Evolutionary conservation across 2,329 filamentous ascomycete genomes (phyloP).

Genomic region (Kalmusia sp.): DNA sequence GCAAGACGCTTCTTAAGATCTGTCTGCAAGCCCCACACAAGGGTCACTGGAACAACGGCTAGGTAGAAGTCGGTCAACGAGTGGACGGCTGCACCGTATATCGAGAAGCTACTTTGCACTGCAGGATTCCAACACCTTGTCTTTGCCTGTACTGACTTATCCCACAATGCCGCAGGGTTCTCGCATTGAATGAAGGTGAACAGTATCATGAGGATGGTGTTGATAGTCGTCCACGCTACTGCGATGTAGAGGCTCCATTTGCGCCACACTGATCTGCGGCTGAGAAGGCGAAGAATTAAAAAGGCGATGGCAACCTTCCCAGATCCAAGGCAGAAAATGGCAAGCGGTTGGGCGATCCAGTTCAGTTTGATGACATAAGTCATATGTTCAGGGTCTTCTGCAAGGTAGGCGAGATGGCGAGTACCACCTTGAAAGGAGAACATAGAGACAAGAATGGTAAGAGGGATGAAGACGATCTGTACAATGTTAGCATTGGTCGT

Average conservation of each 20-base stretch:
- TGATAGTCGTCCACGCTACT: slow-evolving; percentile 19
- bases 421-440: slow-evolving; percentile 23
- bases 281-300: slow-evolving; percentile 26
- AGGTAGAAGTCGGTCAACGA: slow-evolving; percentile 24
- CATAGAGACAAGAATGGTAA: slow-evolving; percentile 20
- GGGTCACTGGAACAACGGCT: slow-evolving; percentile 19
- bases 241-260: slow-evolving; percentile 23
- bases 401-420: slow-evolving; percentile 27
- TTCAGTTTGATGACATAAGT: slow-evolving; percentile 19
- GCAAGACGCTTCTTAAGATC: slow-evolving; percentile 23
- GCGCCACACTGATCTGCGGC: slow-evolving; percentile 19
- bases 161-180: slow-evolving; percentile 24
- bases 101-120: slow-evolving; percentile 26
- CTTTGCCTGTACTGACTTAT: slow-evolving; percentile 11
- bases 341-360: slow-evolving; percentile 26
- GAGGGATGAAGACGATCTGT: slow-evolving; percentile 21
- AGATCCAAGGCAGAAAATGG: slow-evolving; percentile 24
- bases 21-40: slow-evolving; percentile 25
- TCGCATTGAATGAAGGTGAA: slow-evolving; percentile 29
- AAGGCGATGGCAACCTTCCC: slow-evolving; percentile 26
- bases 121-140: slow-evolving; percentile 26
- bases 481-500: not conserved
- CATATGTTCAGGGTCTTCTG: slow-evolving; percentile 12
- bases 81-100: slow-evolving; percentile 21
- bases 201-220: slow-evolving; percentile 26